Percentiles rank a stretch among this genome's conserved stretches.
phyloP scores from a whole-genome alignment of 495 filamentous ascomycete species.

The Penicillium atrosanguineum region DNA sequence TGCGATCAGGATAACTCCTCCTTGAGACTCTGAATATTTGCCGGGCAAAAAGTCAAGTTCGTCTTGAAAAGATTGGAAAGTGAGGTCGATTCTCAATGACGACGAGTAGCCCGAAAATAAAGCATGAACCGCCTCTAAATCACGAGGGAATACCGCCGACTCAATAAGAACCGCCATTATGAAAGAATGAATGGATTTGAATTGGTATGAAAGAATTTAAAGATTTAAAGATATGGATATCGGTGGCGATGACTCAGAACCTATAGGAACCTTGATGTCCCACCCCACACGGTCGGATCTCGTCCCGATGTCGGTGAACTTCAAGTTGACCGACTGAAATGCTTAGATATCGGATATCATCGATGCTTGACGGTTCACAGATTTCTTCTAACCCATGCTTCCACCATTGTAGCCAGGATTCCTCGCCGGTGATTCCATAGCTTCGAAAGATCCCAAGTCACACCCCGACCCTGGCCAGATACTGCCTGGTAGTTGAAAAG shows the following conservation, averaged over 20 bases:
- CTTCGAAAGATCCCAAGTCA: slow-evolving; percentile 52
- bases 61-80: slow-evolving; percentile 53
- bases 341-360: not conserved
- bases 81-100: slow-evolving; percentile 53
- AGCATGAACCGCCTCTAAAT: slow-evolving; percentile 28
- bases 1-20: slow-evolving; percentile 50
- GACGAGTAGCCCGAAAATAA: slow-evolving; percentile 55
- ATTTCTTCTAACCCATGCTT: slow-evolving; percentile 34
- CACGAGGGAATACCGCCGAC: slow-evolving; percentile 30
- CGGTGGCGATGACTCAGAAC: slow-evolving; percentile 39
- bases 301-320: not conserved
- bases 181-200: not conserved
- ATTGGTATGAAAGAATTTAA: not conserved
- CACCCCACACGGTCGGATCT: not conserved
- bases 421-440: slow-evolving; percentile 48
- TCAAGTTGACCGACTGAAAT: not conserved
- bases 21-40: slow-evolving; percentile 44
- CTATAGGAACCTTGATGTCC: not conserved
- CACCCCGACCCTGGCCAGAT: slow-evolving; percentile 57
- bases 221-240: not conserved
- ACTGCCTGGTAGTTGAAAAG: slow-evolving; percentile 58
- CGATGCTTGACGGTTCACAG: not conserved
- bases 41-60: slow-evolving; percentile 55
- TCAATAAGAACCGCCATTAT: slow-evolving; percentile 25
- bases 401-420: slow-evolving; percentile 37